Evolutionary conservation across 257 asterid genomes (phyloP).

Genomic region (Linaria vulgaris): DNA sequence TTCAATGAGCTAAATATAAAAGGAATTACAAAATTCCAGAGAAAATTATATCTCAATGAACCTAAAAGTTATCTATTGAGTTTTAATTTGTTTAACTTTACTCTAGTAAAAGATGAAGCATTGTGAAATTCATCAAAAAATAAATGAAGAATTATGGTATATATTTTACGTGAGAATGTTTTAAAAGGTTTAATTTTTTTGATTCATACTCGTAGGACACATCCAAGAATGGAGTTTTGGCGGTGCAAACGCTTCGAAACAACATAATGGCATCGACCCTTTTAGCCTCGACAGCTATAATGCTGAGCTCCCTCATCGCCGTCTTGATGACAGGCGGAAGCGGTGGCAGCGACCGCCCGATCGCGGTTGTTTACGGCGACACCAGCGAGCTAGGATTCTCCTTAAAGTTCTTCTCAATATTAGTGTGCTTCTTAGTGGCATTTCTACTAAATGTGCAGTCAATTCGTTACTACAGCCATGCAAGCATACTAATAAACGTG

Average conservation of each 20-base stretch:
- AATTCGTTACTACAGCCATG: constrained; percentile 87
- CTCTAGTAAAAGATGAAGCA: too few relatives aligned
- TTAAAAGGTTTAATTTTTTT: too few relatives aligned
- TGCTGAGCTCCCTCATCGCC: constrained; percentile 77
- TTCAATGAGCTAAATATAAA: too few relatives aligned
- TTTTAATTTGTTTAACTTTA: too few relatives aligned
- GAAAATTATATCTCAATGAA: too few relatives aligned
- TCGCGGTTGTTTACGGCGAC: constrained; percentile 37
- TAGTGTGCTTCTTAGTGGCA: constrained; percentile 73
- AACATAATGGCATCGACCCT: constrained; percentile 95
- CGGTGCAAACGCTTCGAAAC: constrained; percentile 86
- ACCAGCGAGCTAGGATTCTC: constrained; percentile 43
- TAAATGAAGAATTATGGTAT: too few relatives aligned
- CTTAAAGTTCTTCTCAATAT: constrained; percentile 61
- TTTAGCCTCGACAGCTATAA: constrained; percentile 77
- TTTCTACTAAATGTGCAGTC: constrained; percentile 83
- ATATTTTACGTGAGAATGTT: too few relatives aligned
- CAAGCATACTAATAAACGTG: constrained; percentile 82
- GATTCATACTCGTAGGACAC: constrained; percentile 42
- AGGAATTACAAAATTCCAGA: too few relatives aligned
- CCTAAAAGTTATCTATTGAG: too few relatives aligned
- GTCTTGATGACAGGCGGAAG: constrained; percentile 60
- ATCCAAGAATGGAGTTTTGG: constrained; percentile 64
- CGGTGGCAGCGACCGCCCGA: constrained; percentile 26
- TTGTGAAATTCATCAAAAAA: too few relatives aligned